Conservation (phyloP, 2,329 filamentous ascomycete genomes). For the Dactylonectria estremocensis region DNA sequence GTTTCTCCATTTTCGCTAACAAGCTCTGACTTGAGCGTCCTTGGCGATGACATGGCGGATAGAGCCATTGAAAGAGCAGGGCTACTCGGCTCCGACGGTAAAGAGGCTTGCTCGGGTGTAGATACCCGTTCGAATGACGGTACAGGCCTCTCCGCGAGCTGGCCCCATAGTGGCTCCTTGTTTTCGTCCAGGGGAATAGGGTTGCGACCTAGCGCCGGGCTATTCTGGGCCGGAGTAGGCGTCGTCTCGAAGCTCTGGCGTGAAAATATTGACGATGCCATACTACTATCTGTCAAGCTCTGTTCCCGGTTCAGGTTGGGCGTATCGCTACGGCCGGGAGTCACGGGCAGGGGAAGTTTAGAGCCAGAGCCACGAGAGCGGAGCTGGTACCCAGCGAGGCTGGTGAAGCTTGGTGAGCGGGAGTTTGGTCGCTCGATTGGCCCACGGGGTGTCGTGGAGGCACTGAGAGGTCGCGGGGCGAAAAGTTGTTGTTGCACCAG, state of each 20-base stretch:
- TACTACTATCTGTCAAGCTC: constrained; percentile 61
- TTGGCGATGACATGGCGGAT: constrained; percentile 54
- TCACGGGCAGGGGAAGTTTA: constrained; percentile 57
- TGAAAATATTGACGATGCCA: constrained; percentile 60
- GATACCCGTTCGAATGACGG: constrained; percentile 21
- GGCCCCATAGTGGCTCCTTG: constrained; percentile 44
- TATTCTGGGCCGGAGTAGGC: constrained; percentile 51
- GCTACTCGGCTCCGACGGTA: constrained; percentile 39
- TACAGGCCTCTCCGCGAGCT: constrained; percentile 36
- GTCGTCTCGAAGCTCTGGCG: constrained; percentile 53
- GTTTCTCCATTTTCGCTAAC: constrained; percentile 38
- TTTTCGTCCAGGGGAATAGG: constrained; percentile 30
- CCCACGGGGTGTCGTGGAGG: constrained; percentile 20
- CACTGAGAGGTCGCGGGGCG: constrained; percentile 27
- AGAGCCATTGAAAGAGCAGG: constrained; percentile 47
- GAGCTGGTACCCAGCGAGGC: constrained; percentile 48
- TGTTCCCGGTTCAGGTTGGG: constrained; percentile 54
- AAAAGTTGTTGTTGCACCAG: constrained; percentile 31
- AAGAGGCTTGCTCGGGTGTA: constrained; percentile 36
- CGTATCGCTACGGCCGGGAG: constrained; percentile 55
- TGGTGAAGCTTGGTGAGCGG: constrained; percentile 48
- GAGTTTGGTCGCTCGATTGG: constrained; percentile 37
- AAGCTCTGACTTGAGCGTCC: constrained; percentile 40
- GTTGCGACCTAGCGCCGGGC: constrained; percentile 47
- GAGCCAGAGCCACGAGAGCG: constrained; percentile 57